These are phyloP conservation scores for Apiotrichum siamense DNA, from an alignment of 1,284 basidiomycete genomes.

Conservation along the genomic window DNA sequence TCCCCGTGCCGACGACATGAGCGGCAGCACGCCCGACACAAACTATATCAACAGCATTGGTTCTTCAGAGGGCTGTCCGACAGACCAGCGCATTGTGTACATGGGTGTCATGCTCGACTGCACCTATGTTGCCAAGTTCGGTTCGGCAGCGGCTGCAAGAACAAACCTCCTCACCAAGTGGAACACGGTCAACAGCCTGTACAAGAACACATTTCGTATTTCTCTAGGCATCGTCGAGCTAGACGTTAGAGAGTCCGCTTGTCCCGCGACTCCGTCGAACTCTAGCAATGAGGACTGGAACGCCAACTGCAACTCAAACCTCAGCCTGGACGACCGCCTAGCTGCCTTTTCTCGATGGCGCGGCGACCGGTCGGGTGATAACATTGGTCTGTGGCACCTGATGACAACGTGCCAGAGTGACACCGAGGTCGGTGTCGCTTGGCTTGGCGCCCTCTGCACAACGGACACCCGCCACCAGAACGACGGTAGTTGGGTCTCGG, in stretches of 20 bases:
- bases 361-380: slow-evolving; percentile 60
- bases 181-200: slow-evolving; percentile 63
- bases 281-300: slow-evolving; percentile 46
- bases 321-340: slow-evolving; percentile 63
- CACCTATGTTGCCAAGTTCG: slow-evolving; percentile 63
- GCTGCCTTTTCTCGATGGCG: slow-evolving; percentile 80
- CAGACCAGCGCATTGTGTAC: slow-evolving; percentile 64
- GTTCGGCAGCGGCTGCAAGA: slow-evolving; percentile 60
- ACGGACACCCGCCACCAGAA: slow-evolving; percentile 51
- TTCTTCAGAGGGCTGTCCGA: slow-evolving; percentile 65
- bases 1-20: slow-evolving; percentile 26
- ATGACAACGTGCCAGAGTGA: slow-evolving; percentile 55
- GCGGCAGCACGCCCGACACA: slow-evolving; percentile 18
- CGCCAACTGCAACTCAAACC: slow-evolving; percentile 45
- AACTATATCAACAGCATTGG: slow-evolving; percentile 68
- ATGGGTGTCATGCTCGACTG: slow-evolving; percentile 82
- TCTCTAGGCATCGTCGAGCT: slow-evolving; percentile 74
- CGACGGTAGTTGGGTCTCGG: slow-evolving; percentile 58
- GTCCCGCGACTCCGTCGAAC: slow-evolving; percentile 51
- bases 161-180: slow-evolving; percentile 68
- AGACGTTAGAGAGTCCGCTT: slow-evolving; percentile 35
- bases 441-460: slow-evolving; percentile 73
- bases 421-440: slow-evolving; percentile 78
- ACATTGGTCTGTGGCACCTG: slow-evolving; percentile 79
- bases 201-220: slow-evolving; percentile 76